phyloP scores from a whole-genome alignment of 257 asterid species.

The Paulownia fortunei region DNA sequence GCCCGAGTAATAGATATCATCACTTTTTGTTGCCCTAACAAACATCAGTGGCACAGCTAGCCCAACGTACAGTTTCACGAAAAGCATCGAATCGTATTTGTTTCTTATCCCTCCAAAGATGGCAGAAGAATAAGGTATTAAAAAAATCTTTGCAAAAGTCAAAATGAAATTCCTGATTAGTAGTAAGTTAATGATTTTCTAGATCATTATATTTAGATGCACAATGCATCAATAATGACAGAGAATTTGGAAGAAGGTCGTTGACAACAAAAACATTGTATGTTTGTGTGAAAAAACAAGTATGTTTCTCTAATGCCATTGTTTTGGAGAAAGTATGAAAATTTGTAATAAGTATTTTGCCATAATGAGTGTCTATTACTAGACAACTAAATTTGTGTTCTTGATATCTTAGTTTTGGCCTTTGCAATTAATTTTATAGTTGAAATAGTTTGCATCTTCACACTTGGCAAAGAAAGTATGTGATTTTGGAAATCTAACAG shows the following conservation, averaged over 20 bases:
- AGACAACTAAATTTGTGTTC: background rate
- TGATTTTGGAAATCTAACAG: background rate
- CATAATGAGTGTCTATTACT: background rate
- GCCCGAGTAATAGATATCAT: slow-evolving; percentile 6
- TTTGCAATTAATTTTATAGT: background rate
- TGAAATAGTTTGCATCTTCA: background rate
- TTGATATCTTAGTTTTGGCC: background rate
- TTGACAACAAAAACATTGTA: background rate
- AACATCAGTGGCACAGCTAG: background rate
- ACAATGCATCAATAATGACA: background rate
- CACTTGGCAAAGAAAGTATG: background rate
- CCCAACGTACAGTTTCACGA: background rate
- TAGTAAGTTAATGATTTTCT: background rate
- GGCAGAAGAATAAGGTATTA: slow-evolving; percentile 3
- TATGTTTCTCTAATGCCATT: background rate
- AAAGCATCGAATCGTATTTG: background rate
- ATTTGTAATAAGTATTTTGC: background rate
- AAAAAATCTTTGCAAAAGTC: background rate
- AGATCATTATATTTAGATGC: slow-evolving; percentile 1
- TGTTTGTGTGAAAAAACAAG: background rate
- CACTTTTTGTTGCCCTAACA: slow-evolving; percentile 11
- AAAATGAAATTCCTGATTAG: background rate
- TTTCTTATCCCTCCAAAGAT: background rate
- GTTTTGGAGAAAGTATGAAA: background rate
- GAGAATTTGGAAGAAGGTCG: slow-evolving; percentile 5